Conservation (phyloP, 805 yeast species). For the Yarrowia alimentaria region DNA sequence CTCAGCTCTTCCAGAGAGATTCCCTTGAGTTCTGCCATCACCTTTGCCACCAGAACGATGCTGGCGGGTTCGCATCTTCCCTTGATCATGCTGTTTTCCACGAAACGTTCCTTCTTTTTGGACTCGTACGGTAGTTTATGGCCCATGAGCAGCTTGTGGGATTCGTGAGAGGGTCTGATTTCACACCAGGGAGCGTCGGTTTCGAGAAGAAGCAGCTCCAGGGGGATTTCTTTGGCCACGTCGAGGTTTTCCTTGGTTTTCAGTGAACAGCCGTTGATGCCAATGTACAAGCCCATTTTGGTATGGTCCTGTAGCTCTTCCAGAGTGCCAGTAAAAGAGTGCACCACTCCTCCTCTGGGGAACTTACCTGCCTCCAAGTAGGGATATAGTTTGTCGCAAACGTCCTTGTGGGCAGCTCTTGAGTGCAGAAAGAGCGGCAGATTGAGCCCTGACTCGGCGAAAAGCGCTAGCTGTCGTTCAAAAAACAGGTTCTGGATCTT, state of each 20-base stretch:
- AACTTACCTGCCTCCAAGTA: conserved; percentile 47
- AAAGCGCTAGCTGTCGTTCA: conserved; percentile 66
- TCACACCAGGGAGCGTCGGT: conserved; percentile 99
- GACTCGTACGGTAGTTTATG: conserved; percentile 52
- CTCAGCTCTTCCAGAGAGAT: conserved; percentile 45
- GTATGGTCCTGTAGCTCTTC: conserved; percentile 62
- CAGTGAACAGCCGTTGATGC: conserved; percentile 92
- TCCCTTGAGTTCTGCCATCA: conserved; percentile 52
- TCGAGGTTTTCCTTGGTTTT: conserved; percentile 70
- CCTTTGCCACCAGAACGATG: conserved; percentile 75
- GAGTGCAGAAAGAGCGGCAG: conserved; percentile 88
- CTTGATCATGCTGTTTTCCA: conserved; percentile 53
- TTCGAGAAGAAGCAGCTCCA: conserved; percentile 71
- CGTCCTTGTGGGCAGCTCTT: conserved; percentile 82
- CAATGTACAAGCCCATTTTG: conserved; percentile 62
- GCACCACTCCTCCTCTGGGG: conserved; percentile 73
- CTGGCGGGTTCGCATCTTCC: conserved; percentile 92
- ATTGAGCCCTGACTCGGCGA: conserved; percentile 49
- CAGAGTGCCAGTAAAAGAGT: conserved; percentile 84
- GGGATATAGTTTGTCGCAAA: conserved; percentile 60
- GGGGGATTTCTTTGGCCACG: conserved; percentile 67
- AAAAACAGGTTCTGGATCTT: conserved; percentile 69
- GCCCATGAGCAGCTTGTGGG: conserved; percentile 50
- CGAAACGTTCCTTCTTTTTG: conserved; percentile 62
- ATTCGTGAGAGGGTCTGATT: conserved; percentile 76